These are phyloP conservation scores for Rhodosporidiobolus sp. DNA, from an alignment of 768 basidiomycete species.

Conservation along the genomic window DNA sequence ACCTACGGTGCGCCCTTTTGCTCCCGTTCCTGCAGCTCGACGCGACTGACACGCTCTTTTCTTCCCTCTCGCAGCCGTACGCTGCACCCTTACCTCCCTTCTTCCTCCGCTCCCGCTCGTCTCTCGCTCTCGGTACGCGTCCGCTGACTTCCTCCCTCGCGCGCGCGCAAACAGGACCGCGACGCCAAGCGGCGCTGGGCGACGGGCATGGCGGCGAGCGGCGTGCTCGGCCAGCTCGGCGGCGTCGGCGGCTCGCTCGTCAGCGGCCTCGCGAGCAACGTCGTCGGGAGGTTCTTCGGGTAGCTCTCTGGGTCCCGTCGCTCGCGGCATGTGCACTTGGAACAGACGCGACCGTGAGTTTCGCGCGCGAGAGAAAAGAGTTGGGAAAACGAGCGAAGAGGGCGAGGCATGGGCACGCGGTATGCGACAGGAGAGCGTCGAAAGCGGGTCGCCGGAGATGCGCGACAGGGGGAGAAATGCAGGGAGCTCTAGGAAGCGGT, in stretches of 20 bases:
- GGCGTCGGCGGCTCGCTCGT: slow-evolving; percentile 82
- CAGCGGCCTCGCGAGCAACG: slow-evolving; percentile 74
- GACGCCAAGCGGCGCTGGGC: slow-evolving; percentile 94
- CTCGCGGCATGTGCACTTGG: no score
- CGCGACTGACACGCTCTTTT: background rate
- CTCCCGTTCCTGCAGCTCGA: background rate
- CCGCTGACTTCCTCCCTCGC: background rate
- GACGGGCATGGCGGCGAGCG: slow-evolving; percentile 63
- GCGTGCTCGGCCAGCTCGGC: slow-evolving; percentile 70
- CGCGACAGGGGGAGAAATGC: no score
- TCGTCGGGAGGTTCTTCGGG: slow-evolving; percentile 73
- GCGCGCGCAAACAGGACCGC: slow-evolving; percentile 58
- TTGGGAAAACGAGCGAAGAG: no score
- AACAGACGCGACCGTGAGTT: no score
- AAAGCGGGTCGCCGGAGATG: no score
- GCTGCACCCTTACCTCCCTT: background rate
- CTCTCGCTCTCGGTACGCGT: background rate
- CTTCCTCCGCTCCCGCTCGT: no score
- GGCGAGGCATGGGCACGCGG: no score
- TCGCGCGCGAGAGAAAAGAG: no score
- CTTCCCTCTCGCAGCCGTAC: slow-evolving; percentile 6
- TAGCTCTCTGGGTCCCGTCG: background rate
- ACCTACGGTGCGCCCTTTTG: slow-evolving; percentile 68
- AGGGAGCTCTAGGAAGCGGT: no score
- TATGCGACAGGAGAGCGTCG: no score